Evolutionary conservation across 495 filamentous ascomycete species (phyloP), one percentile per base, ranked within the genome.

Genomic region (Pyrenopolyporus hunteri): DNA sequence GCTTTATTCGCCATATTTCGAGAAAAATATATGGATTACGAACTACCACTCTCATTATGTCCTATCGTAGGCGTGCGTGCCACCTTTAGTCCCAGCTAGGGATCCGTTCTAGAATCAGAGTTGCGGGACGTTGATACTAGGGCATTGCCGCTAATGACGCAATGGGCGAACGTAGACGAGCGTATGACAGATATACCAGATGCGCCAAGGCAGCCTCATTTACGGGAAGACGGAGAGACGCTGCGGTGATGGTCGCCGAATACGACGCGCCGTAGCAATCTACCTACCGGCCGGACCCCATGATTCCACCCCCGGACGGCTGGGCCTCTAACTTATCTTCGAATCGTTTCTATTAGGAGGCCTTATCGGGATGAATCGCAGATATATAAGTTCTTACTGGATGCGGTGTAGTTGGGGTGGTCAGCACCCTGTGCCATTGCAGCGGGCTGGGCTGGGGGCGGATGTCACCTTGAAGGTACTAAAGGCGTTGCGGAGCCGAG

Each of bases 21-120:
- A 17, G 68, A 66, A 25, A 66, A 58, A 20, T n/a, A n/a, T n/a
- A n/a, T n/a, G n/a, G n/a, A n/a, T n/a, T 84, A 80, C 1, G 80
- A 79, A 20, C 78, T 72, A 25, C 68, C 71, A 1, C 47, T 52
- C 14, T 64, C 51, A 6, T 78, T 75, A 9, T 53, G 63, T 2
- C 77, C 77, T 14, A 74, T 73, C n/a, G n/a, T n/a, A n/a, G n/a
- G n/a, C n/a, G n/a, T n/a, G n/a, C n/a, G n/a, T n/a, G n/a, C n/a
- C n/a, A n/a, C n/a, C n/a, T n/a, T n/a, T n/a, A n/a, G n/a, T n/a
- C n/a, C n/a, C n/a, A n/a, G n/a, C n/a, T 71, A 5, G 73, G 50
- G 17, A 75, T 69, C 29, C 72, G 71, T 46, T 75, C 73, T 1
- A 75, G 32, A 3, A 59, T 42, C 6, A 69, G 70, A 1, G 45